A percentile compares a stretch with the other conserved stretches of the same genome.
These are phyloP conservation scores for Dactylellina cionopaga DNA, from an alignment of 2,329 filamentous ascomycete genomes.

Conservation along the genomic window DNA sequence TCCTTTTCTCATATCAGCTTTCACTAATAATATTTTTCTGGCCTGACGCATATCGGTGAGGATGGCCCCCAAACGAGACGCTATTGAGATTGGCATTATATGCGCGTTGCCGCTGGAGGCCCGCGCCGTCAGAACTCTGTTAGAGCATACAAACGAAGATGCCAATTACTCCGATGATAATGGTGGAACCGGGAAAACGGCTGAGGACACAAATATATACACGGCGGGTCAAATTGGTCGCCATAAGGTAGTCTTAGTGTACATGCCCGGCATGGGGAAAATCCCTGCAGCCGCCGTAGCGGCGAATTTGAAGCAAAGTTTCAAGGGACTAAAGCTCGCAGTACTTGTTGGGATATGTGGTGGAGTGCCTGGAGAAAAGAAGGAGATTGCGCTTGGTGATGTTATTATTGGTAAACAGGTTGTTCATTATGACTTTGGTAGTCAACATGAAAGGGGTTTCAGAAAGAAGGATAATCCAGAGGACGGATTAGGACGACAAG, in stretches of 20 bases:
- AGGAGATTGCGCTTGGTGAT: conserved; percentile 25
- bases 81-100: too few species aligned
- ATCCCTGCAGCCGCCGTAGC: conserved; percentile 55
- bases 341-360: conserved; percentile 60
- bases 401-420: conserved; percentile 55
- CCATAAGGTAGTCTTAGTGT: conserved; percentile 60
- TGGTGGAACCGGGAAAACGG: too few species aligned
- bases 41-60: too few species aligned
- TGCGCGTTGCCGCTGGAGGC: too few species aligned
- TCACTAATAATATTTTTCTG: too few species aligned
- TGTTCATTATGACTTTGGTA: conserved; percentile 56
- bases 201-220: conserved; percentile 58
- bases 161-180: too few species aligned
- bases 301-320: conserved; percentile 58
- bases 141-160: too few species aligned
- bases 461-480: conserved; percentile 49
- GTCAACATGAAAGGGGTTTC: conserved; percentile 43
- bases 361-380: conserved; percentile 57
- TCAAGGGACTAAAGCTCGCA: conserved; percentile 58
- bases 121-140: too few species aligned
- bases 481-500: conserved; percentile 52
- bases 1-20: too few species aligned
- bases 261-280: conserved; percentile 57
- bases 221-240: conserved; percentile 57
- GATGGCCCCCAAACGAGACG: too few species aligned